Conservation (phyloP, 1,139 yeast genomes). For the Lodderomyces orthopsilosis region DNA sequence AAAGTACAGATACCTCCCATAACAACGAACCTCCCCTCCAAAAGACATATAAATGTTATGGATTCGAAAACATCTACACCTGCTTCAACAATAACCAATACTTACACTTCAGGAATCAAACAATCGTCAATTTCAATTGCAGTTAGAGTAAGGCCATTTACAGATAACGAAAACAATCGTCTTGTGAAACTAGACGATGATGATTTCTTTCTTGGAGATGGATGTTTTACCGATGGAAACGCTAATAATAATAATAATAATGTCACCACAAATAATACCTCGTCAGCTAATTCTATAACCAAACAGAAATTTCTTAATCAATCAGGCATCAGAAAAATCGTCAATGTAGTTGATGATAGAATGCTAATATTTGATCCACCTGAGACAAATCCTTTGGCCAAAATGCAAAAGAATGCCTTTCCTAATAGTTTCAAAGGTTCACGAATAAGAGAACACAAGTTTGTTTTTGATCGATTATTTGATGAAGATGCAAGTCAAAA, state of each 20-base stretch:
- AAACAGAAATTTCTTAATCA: conserved; percentile 24
- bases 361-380: conserved; percentile 92
- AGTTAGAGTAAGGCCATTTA: conserved; percentile 84
- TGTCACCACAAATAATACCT: conserved; percentile 3
- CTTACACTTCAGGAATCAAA: conserved; percentile 15
- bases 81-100: conserved; percentile 4
- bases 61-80: conserved; percentile 1
- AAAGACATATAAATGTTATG: conserved; percentile 3
- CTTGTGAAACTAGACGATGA: conserved; percentile 37
- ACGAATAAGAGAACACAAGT: conserved; percentile 70
- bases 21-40: not conserved
- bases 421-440: conserved; percentile 30
- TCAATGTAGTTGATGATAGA: conserved; percentile 81
- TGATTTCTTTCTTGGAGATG: conserved; percentile 55
- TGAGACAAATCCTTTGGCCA: conserved; percentile 63
- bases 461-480: conserved; percentile 78
- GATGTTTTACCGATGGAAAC: conserved; percentile 35
- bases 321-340: conserved; percentile 63
- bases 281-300: conserved; percentile 1
- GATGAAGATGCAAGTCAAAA: conserved; percentile 63
- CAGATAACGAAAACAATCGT: conserved; percentile 50
- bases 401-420: conserved; percentile 58
- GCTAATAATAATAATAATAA: conserved; percentile 5
- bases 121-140: conserved; percentile 76
- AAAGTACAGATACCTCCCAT: too few relatives aligned